Evolutionary conservation across 345 rosid genomes (phyloP).

Genomic region (Zanthoxylum bungeanum): DNA sequence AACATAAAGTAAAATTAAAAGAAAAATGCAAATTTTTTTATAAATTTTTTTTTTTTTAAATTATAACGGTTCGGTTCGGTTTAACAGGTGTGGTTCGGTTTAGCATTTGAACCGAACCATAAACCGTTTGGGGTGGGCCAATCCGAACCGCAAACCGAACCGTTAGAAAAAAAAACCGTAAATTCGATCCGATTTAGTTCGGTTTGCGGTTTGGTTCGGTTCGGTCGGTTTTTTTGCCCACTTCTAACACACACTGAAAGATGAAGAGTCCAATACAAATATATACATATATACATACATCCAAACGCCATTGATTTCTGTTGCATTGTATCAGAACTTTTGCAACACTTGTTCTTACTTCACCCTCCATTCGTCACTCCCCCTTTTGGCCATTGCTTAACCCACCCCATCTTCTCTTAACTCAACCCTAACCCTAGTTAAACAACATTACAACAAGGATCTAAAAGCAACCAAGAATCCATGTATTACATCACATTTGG

Average conservation of each 20-base stretch:
- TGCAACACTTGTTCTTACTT: constrained; percentile 65
- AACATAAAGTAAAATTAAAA: too few relatives aligned
- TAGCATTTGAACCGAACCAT: too few relatives aligned
- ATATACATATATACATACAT: neutral
- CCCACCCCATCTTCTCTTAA: constrained; percentile 26
- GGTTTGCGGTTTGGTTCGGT: too few relatives aligned
- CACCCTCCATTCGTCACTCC: constrained; percentile 69
- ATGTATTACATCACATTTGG: constrained; percentile 38
- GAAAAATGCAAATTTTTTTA: too few relatives aligned
- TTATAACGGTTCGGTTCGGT: too few relatives aligned
- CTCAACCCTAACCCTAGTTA: constrained; percentile 11
- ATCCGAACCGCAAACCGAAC: too few relatives aligned
- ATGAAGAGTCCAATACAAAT: constrained; percentile 9
- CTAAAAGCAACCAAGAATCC: constrained; percentile 29
- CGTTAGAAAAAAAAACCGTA: too few relatives aligned
- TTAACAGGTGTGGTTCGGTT: too few relatives aligned
- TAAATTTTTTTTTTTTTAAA: too few relatives aligned
- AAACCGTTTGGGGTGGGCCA: too few relatives aligned
- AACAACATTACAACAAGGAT: constrained; percentile 2
- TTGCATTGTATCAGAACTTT: constrained; percentile 57
- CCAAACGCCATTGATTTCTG: constrained; percentile 70
- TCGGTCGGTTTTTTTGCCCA: too few relatives aligned
- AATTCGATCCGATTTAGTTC: too few relatives aligned
- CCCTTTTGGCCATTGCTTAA: constrained; percentile 44
- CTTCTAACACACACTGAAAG: neutral